phyloP scores from a whole-genome alignment of 148 eudicot species.

The Silene latifolia region DNA sequence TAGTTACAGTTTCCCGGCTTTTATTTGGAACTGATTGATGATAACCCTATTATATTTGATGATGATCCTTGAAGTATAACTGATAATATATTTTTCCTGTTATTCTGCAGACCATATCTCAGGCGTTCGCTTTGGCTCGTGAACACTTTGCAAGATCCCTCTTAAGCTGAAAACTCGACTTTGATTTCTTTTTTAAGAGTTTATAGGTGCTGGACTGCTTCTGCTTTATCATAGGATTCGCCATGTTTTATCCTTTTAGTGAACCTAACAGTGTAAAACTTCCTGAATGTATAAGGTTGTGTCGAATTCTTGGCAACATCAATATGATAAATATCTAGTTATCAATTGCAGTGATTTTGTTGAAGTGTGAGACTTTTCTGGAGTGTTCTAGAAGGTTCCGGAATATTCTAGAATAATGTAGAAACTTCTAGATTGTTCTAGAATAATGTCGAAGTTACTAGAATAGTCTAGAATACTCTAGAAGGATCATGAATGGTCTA shows the following conservation, averaged over 20 bases:
- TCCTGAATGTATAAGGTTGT: not conserved
- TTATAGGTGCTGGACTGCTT: not conserved
- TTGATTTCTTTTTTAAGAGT: constrained; percentile 11
- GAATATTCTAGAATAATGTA: too few relatives aligned
- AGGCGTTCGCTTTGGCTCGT: constrained; percentile 51
- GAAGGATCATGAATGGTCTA: too few relatives aligned
- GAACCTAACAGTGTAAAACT: constrained; percentile 23
- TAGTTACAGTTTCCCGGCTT: not conserved
- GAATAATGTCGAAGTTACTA: too few relatives aligned
- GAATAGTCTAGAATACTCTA: too few relatives aligned
- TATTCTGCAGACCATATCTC: constrained; percentile 40
- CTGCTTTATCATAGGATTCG: constrained; percentile 9
- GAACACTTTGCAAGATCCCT: constrained; percentile 54
- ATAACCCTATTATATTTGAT: not conserved
- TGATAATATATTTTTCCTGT: constrained; percentile 3
- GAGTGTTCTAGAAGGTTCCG: too few relatives aligned
- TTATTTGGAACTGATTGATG: not conserved
- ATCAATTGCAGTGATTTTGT: too few relatives aligned
- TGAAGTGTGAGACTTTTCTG: too few relatives aligned
- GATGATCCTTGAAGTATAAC: not conserved
- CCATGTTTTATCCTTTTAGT: not conserved
- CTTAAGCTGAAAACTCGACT: constrained; percentile 30
- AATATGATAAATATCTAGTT: not conserved
- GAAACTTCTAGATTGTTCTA: too few relatives aligned
- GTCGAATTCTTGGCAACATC: not conserved